Percentiles rank a stretch among this genome's conserved stretches.
These are phyloP conservation scores for Monosporascus sp. DNA, from an alignment of 2,329 filamentous ascomycete species.

Conservation along the genomic window DNA sequence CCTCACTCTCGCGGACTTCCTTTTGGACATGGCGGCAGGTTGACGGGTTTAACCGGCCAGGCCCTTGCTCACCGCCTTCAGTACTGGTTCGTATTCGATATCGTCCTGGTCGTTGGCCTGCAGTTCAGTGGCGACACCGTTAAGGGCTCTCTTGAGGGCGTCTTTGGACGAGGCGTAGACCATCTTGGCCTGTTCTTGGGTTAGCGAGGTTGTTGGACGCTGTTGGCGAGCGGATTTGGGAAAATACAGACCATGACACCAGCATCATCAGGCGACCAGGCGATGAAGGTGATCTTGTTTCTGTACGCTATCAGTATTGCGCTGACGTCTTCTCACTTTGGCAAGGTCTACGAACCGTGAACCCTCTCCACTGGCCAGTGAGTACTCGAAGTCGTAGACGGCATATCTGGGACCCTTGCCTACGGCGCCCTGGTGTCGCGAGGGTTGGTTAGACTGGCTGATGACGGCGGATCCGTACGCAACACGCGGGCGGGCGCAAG, in stretches of 20 bases:
- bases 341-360: conserved; percentile 43
- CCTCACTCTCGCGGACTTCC: conserved; percentile 7
- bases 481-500: no score
- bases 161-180: conserved; percentile 87
- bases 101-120: conserved; percentile 82
- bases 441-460: conserved; percentile 1
- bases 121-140: conserved; percentile 68
- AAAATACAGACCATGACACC: conserved; percentile 60
- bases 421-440: conserved; percentile 41
- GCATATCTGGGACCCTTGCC: conserved; percentile 74
- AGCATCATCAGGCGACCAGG: conserved; percentile 79
- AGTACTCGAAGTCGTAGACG: conserved; percentile 80
- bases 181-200: conserved; percentile 68
- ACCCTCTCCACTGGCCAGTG: conserved; percentile 66
- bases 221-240: not conserved
- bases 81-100: conserved; percentile 70
- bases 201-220: conserved; percentile 11
- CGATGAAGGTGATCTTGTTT: conserved; percentile 75
- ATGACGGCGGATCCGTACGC: not conserved
- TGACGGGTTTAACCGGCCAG: conserved; percentile 38
- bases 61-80: conserved; percentile 62
- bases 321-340: conserved; percentile 21
- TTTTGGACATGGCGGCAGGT: not conserved
- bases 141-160: conserved; percentile 73
- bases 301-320: conserved; percentile 31